Evolutionary conservation across 1,284 basidiomycete genomes (phyloP).

Genomic region (Ceratorhiza oryzae-sativae): DNA sequence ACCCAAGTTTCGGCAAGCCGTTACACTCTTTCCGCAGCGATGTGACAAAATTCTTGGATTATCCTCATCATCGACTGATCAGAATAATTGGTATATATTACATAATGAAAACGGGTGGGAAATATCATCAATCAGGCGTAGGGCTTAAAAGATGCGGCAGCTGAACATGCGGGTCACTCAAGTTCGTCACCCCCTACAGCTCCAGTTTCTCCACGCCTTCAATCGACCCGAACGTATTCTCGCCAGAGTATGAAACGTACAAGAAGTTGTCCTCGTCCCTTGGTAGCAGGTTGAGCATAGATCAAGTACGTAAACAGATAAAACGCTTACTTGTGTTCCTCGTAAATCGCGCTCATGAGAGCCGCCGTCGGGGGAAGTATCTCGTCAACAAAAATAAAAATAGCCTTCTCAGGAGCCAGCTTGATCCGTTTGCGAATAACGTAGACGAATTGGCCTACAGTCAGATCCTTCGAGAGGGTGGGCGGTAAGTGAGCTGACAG

Average conservation of each 20-base stretch:
- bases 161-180: no score
- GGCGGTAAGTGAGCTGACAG: not conserved
- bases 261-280: slow-evolving; percentile 97
- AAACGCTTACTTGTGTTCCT: slow-evolving; percentile 92
- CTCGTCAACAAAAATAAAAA: slow-evolving; percentile 99
- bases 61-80: not conserved
- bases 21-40: no score
- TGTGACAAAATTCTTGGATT: no score
- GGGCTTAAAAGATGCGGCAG: not conserved
- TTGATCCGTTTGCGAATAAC: slow-evolving; percentile 99
- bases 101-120: not conserved
- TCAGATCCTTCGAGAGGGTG: slow-evolving; percentile 75
- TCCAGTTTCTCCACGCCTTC: slow-evolving; percentile 20
- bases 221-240: slow-evolving; percentile 85
- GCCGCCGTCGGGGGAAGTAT: slow-evolving; percentile 98
- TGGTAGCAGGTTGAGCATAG: slow-evolving; percentile 44
- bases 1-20: not conserved
- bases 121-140: not conserved
- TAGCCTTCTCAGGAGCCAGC: slow-evolving; percentile 98
- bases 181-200: not conserved
- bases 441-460: slow-evolving; percentile 99
- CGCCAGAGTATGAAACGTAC: slow-evolving; percentile 95
- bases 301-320: not conserved
- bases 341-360: slow-evolving; percentile 98
- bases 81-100: slow-evolving; percentile 22